phyloP scores from a whole-genome alignment of 208 protist species.

The Balamuthia mandrillaris region DNA sequence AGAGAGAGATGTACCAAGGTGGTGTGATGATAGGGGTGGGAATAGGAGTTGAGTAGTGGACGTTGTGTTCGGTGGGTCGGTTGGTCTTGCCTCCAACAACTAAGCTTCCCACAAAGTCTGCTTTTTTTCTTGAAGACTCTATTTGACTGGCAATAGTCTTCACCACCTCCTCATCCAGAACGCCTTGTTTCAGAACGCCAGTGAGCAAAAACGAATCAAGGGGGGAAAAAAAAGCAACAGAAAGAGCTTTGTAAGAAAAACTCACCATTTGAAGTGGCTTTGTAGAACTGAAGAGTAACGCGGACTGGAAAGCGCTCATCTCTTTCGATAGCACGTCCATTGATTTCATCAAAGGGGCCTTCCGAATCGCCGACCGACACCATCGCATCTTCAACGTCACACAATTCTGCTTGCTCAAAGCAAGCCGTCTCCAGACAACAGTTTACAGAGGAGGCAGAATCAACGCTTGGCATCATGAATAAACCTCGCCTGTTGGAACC shows the following conservation, averaged over 20 bases:
- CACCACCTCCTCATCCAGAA: slow-evolving; percentile 5
- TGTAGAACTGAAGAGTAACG: slow-evolving; percentile 45
- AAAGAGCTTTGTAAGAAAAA: too few relatives aligned
- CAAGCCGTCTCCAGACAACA: background rate
- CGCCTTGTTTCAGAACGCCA: too few relatives aligned
- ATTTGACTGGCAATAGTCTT: slow-evolving; percentile 18
- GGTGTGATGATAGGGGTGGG: too few relatives aligned
- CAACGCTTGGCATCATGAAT: background rate
- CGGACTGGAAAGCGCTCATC: slow-evolving; percentile 24
- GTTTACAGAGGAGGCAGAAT: background rate
- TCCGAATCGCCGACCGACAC: slow-evolving; percentile 28
- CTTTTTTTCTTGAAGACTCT: slow-evolving; percentile 3
- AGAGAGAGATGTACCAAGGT: too few relatives aligned
- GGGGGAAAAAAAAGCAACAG: too few relatives aligned
- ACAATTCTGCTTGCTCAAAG: background rate
- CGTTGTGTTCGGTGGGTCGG: slow-evolving; percentile 31
- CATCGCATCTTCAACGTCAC: slow-evolving; percentile 41
- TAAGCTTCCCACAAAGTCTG: slow-evolving; percentile 22
- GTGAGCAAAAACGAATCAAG: too few relatives aligned
- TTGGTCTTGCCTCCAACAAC: slow-evolving; percentile 29
- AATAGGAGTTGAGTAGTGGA: background rate
- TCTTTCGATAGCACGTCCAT: background rate
- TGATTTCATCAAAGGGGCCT: slow-evolving; percentile 19
- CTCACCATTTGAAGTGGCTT: slow-evolving; percentile 34
- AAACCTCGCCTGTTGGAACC: background rate